A percentile compares a stretch with the other conserved stretches of the same genome.
Evolutionary conservation across 345 rosid genomes (phyloP).

Genomic region (Eucalyptus pauciflora): DNA sequence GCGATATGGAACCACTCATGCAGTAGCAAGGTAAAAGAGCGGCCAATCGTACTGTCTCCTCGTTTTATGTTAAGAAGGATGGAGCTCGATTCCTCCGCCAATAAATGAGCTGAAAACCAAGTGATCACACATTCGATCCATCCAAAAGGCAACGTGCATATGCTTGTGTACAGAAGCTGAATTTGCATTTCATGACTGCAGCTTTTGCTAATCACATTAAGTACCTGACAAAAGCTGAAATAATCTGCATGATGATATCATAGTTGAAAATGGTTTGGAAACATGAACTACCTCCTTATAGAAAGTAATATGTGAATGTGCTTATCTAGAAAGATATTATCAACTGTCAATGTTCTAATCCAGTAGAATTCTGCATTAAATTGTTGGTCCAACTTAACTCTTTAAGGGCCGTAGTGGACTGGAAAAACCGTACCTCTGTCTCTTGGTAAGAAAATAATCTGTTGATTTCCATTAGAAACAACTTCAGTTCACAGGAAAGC

Average conservation of each 20-base stretch:
- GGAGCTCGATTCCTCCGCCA: constrained; percentile 36
- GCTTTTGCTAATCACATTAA: constrained; percentile 33
- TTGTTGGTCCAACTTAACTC: neutral
- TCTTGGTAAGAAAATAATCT: constrained; percentile 39
- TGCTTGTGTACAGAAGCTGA: constrained; percentile 41
- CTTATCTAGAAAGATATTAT: neutral
- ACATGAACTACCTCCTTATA: neutral
- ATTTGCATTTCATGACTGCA: constrained; percentile 46
- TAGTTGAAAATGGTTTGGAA: neutral
- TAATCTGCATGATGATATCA: neutral
- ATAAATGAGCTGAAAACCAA: constrained; percentile 62
- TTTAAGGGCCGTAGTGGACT: neutral
- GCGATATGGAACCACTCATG: constrained; percentile 51
- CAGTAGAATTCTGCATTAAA: neutral
- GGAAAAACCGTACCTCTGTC: constrained; percentile 33
- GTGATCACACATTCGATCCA: constrained; percentile 52
- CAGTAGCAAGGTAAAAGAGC: constrained; percentile 42
- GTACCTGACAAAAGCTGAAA: constrained; percentile 26
- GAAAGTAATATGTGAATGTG: neutral
- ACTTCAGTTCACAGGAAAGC: constrained; percentile 35
- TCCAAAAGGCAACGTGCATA: constrained; percentile 68
- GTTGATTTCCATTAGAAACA: constrained; percentile 18
- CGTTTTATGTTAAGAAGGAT: constrained; percentile 32
- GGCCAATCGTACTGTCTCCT: constrained; percentile 12
- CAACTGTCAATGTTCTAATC: neutral